These are phyloP conservation scores for Micromonas commoda DNA, from an alignment of 139 green algal species.

Conservation along the genomic window DNA sequence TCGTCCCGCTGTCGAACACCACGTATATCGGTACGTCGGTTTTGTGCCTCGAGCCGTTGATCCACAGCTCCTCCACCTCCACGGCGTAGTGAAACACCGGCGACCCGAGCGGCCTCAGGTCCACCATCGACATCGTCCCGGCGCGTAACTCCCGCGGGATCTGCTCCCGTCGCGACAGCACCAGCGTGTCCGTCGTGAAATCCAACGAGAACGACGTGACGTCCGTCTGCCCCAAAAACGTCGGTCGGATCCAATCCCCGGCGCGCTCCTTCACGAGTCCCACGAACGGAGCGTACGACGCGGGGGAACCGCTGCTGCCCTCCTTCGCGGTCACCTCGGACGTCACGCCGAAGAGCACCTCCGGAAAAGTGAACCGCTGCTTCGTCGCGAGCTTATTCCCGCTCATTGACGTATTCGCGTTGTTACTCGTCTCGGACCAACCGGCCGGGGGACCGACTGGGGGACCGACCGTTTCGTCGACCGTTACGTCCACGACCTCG, in stretches of 20 bases:
- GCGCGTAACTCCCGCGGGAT: not conserved
- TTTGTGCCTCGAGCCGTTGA: constrained; percentile 4
- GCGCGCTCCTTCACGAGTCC: constrained; percentile 16
- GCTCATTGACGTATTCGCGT: not conserved
- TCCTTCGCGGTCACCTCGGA: not conserved
- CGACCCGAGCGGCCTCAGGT: constrained; percentile 4
- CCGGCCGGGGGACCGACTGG: no score
- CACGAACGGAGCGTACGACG: constrained; percentile 13
- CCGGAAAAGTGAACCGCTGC: not conserved
- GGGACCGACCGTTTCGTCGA: no score
- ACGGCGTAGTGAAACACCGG: constrained; percentile 26
- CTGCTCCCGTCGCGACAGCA: not conserved
- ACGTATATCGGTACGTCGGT: not conserved
- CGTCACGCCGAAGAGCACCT: constrained; percentile 20
- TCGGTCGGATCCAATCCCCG: constrained; percentile 16
- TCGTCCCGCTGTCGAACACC: constrained; percentile 25
- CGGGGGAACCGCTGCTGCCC: not conserved
- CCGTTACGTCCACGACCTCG: not conserved
- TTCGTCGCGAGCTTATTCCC: not conserved
- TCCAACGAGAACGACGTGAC: constrained; percentile 12
- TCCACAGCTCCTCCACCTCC: not conserved
- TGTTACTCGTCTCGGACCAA: not conserved
- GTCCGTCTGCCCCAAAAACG: constrained; percentile 22
- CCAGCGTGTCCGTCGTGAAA: constrained; percentile 9
- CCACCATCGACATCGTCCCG: constrained; percentile 7